Percentiles rank a stretch among this genome's conserved stretches.
Conservation (phyloP, 805 yeast genomes). For the Cyberlindnera saturnus region DNA sequence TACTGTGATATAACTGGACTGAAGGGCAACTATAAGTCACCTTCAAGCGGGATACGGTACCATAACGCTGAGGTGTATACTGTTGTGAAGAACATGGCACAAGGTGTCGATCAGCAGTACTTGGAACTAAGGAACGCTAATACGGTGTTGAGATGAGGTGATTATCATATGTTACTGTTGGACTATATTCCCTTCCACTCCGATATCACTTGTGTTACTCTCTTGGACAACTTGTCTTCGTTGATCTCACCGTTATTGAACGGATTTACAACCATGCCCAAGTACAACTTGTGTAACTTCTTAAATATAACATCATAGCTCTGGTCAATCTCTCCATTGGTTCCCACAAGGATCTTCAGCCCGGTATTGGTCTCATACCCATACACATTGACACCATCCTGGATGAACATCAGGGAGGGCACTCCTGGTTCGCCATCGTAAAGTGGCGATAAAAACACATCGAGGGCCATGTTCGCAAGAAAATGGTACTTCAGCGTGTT, state of each 20-base stretch:
- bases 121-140: constrained; percentile 83
- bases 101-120: constrained; percentile 92
- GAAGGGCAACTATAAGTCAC: constrained; percentile 68
- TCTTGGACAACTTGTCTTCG: constrained; percentile 5
- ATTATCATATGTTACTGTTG: not conserved
- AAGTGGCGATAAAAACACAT: constrained; percentile 51
- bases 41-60: constrained; percentile 69
- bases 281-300: constrained; percentile 47
- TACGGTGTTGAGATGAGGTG: constrained; percentile 56
- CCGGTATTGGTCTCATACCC: constrained; percentile 69
- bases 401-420: constrained; percentile 45
- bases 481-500: constrained; percentile 52
- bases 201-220: constrained; percentile 10
- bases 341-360: constrained; percentile 57
- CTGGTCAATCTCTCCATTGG: constrained; percentile 28
- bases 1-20: constrained; percentile 95
- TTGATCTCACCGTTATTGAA: constrained; percentile 33
- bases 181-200: constrained; percentile 2
- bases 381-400: constrained; percentile 61
- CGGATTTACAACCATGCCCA: constrained; percentile 57
- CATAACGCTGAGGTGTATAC: constrained; percentile 81
- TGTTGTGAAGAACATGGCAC: constrained; percentile 69
- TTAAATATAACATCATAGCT: constrained; percentile 26
- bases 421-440: constrained; percentile 35
- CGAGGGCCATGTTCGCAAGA: constrained; percentile 71